A percentile compares a stretch with the other conserved stretches of the same genome.
phyloP scores from a whole-genome alignment of 371 early-diverging fungal species.

The Globomyces sp. region DNA sequence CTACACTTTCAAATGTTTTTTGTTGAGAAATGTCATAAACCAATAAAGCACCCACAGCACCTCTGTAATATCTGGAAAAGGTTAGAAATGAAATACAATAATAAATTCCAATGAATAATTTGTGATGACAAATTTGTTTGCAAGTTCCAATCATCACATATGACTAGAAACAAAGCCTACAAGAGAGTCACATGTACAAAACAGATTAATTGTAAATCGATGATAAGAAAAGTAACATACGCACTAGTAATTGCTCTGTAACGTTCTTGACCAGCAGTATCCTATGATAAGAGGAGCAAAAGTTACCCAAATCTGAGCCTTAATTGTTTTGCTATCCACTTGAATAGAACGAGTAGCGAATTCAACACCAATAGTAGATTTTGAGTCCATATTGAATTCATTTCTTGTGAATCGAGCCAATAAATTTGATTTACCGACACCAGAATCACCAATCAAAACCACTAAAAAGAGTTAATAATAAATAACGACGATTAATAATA shows the following conservation, averaged over 20 bases:
- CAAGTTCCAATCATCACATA: no score
- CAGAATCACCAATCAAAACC: conserved; percentile 99
- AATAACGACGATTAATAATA: neutral
- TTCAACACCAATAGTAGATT: conserved; percentile 99
- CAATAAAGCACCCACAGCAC: conserved; percentile 98
- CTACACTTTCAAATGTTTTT: conserved; percentile 91
- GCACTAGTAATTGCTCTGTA: conserved; percentile 86
- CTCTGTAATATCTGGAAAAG: conserved; percentile 90
- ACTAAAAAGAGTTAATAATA: conserved; percentile 52
- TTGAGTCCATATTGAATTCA: conserved; percentile 96
- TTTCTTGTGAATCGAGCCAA: conserved; percentile 97
- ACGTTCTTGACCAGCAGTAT: conserved; percentile 94
- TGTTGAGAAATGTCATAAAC: conserved; percentile 99
- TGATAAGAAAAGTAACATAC: conserved; percentile 55
- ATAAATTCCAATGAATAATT: no score
- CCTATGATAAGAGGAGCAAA: conserved; percentile 31
- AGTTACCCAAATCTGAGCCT: conserved; percentile 97
- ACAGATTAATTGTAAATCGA: neutral
- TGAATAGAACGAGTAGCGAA: conserved; percentile 98
- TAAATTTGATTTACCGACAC: conserved; percentile 99
- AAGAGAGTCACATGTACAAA: no score
- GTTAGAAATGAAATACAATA: neutral
- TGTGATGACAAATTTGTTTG: no score
- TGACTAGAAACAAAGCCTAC: no score
- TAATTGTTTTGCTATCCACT: conserved; percentile 95